phyloP scores from a whole-genome alignment of 371 early-diverging fungal genomes.

The Mucor piriformis region DNA sequence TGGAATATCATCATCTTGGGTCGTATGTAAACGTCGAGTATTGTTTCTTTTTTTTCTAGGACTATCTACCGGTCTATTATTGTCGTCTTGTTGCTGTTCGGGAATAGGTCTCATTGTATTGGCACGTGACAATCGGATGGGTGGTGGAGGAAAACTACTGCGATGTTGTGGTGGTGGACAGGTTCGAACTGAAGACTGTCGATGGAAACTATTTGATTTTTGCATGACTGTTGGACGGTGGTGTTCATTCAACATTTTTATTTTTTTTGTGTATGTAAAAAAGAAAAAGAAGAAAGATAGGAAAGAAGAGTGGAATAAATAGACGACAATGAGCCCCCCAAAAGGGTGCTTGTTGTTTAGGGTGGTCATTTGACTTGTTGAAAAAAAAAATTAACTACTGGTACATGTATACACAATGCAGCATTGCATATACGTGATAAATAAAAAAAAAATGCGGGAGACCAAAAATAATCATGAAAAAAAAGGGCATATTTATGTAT shows the following conservation, averaged over 20 bases:
- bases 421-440: neutral
- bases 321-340: neutral
- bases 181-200: neutral
- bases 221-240: neutral
- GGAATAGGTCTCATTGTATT: constrained; percentile 14
- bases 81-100: constrained; percentile 6
- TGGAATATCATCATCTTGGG: constrained; percentile 29
- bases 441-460: constrained; percentile 1
- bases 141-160: neutral
- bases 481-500: too few species aligned
- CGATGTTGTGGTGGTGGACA: neutral
- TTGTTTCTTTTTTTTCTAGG: constrained; percentile 2
- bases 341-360: neutral
- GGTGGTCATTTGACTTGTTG: neutral
- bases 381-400: neutral
- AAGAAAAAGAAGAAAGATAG: neutral
- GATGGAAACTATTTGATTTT: constrained; percentile 3
- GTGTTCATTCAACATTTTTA: neutral
- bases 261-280: neutral
- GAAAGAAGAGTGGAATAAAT: neutral
- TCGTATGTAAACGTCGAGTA: neutral
- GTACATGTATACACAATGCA: constrained; percentile 1
- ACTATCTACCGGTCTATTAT: neutral
- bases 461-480: too few species aligned
- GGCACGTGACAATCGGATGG: constrained; percentile 7